Conservation (phyloP, 2,329 filamentous ascomycete species). For the Domatiomyces catenatus region DNA sequence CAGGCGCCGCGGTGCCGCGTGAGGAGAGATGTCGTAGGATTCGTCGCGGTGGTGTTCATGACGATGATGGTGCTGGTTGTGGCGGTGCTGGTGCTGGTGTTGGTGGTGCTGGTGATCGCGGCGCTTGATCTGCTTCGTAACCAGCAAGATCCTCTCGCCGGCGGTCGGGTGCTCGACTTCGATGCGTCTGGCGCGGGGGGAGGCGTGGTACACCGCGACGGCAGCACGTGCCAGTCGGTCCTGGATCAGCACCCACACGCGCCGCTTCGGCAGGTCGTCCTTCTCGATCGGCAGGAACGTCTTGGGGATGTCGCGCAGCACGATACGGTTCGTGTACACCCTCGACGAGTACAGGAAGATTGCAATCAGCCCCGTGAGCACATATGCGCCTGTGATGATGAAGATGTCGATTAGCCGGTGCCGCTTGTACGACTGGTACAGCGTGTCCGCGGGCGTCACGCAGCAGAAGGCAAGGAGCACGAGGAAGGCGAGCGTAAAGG, state of each 20-base stretch:
- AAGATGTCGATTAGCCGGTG: slow-evolving; percentile 64
- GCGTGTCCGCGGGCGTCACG: slow-evolving; percentile 63
- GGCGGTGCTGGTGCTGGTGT: background rate
- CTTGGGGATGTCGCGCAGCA: slow-evolving; percentile 71
- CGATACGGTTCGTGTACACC: slow-evolving; percentile 72
- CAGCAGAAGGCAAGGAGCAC: slow-evolving; percentile 59
- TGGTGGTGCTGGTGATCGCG: slow-evolving; percentile 7
- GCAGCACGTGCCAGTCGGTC: slow-evolving; percentile 62
- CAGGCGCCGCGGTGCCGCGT: slow-evolving; percentile 9
- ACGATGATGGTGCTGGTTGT: background rate
- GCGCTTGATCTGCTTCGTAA: slow-evolving; percentile 9
- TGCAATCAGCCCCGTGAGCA: slow-evolving; percentile 55
- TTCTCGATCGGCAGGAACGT: slow-evolving; percentile 73
- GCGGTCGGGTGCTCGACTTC: slow-evolving; percentile 21
- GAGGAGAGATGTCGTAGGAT: slow-evolving; percentile 16
- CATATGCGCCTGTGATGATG: slow-evolving; percentile 60
- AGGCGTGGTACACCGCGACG: slow-evolving; percentile 61
- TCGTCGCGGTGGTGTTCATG: background rate
- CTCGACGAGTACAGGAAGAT: slow-evolving; percentile 64
- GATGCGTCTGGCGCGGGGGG: slow-evolving; percentile 45
- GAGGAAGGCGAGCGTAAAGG: slow-evolving; percentile 62
- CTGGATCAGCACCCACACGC: slow-evolving; percentile 60
- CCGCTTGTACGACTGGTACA: slow-evolving; percentile 58
- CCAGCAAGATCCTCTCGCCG: slow-evolving; percentile 8
- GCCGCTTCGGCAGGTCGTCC: slow-evolving; percentile 55